phyloP scores from a whole-genome alignment of 257 asterid genomes.

The Solanum ossicruentum region DNA sequence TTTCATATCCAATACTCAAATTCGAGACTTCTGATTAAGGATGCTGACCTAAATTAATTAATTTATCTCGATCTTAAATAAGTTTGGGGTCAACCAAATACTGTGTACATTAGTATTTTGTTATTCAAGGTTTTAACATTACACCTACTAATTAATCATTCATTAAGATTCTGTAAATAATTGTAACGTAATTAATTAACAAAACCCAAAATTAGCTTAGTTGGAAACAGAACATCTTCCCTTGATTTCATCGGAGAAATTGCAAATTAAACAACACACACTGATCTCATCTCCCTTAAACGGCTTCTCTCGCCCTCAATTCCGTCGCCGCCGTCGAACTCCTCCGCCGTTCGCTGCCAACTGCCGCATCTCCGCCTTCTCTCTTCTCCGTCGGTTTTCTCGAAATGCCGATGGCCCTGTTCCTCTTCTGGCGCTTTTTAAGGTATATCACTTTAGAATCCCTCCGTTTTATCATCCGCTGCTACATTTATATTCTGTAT shows the following conservation, averaged over 20 bases:
- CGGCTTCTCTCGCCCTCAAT: background rate
- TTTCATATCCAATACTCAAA: no score
- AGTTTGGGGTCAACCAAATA: background rate
- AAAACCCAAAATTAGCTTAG: background rate
- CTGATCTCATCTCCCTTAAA: background rate
- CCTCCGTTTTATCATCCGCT: background rate
- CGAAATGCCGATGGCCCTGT: background rate
- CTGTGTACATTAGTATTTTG: background rate
- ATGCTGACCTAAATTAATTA: background rate
- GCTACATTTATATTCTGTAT: background rate
- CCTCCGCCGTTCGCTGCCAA: background rate
- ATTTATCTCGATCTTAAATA: background rate
- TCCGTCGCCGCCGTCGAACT: background rate
- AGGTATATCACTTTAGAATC: background rate
- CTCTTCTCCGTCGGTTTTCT: background rate
- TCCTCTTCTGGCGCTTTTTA: background rate
- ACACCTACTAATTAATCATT: background rate
- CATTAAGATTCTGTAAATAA: background rate
- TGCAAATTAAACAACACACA: background rate
- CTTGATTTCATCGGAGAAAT: background rate
- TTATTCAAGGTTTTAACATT: background rate
- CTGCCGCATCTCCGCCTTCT: background rate
- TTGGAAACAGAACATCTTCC: background rate
- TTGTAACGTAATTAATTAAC: background rate
- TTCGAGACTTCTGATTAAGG: no score